A percentile compares a stretch with the other conserved stretches of the same genome.
These are phyloP conservation scores for Excoecaria cochinchinensis DNA, from an alignment of 345 rosid species.

Conservation along the genomic window DNA sequence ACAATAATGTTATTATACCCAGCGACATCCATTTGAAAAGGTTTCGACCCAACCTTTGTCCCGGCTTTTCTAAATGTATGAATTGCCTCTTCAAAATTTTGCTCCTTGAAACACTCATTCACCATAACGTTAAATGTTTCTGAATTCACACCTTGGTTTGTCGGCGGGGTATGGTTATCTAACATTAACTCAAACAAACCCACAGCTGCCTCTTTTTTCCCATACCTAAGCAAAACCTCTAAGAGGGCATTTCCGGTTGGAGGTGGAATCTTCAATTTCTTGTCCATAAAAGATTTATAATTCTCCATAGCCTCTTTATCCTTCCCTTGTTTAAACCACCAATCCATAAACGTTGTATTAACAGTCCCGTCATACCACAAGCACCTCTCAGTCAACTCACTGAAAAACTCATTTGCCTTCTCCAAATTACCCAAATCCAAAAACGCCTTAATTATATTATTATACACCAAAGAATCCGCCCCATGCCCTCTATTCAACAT, in stretches of 20 bases:
- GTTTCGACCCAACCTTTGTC: constrained; percentile 59
- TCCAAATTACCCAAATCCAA: constrained; percentile 70
- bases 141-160: constrained; percentile 71
- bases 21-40: constrained; percentile 79
- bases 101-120: constrained; percentile 85
- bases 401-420: constrained; percentile 86
- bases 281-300: constrained; percentile 66
- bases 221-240: constrained; percentile 75
- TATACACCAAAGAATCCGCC: constrained; percentile 85
- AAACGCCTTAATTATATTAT: constrained; percentile 71
- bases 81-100: constrained; percentile 56
- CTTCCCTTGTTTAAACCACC: constrained; percentile 88
- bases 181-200: constrained; percentile 76
- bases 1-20: constrained; percentile 75
- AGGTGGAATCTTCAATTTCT: constrained; percentile 78
- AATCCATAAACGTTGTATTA: constrained; percentile 83
- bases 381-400: constrained; percentile 78
- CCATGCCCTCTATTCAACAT: constrained; percentile 94
- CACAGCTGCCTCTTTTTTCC: constrained; percentile 62
- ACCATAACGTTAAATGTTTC: constrained; percentile 85
- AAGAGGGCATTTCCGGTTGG: constrained; percentile 78
- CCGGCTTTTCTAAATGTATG: constrained; percentile 70
- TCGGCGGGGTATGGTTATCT: constrained; percentile 90
- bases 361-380: constrained; percentile 88
- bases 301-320: constrained; percentile 86